Evolutionary conservation across 73 alveolate species (phyloP).

Genomic region (Paramecium primaurelia): DNA sequence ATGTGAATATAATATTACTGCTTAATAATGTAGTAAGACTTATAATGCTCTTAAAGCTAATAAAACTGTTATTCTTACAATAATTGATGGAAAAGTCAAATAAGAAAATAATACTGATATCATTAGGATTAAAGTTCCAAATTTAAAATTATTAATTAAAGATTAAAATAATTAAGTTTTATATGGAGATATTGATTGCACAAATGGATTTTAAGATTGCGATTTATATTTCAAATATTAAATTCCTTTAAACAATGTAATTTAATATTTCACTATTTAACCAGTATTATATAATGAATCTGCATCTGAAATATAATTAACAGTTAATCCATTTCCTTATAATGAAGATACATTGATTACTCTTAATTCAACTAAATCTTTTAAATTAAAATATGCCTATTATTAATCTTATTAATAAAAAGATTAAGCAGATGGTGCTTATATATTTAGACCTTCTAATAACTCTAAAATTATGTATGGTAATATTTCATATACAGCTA

Average conservation of each 20-base stretch:
- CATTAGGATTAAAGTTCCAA: constrained; percentile 14
- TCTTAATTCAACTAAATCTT: neutral
- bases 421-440: constrained; percentile 43
- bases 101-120: neutral
- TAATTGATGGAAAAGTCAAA: neutral
- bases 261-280: neutral
- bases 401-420: neutral
- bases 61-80: constrained; percentile 3
- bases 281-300: neutral
- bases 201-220: constrained; percentile 19
- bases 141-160: neutral
- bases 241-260: neutral
- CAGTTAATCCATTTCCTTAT: neutral
- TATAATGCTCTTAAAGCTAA: neutral
- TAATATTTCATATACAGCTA: neutral
- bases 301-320: neutral
- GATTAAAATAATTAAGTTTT: neutral
- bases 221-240: neutral
- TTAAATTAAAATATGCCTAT: constrained; percentile 23
- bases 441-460: neutral
- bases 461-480: neutral
- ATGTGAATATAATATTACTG: constrained; percentile 50
- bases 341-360: neutral
- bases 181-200: constrained; percentile 19
- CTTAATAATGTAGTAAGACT: constrained; percentile 22